These are phyloP conservation scores for Oryza longistaminata DNA, from an alignment of 176 grass and related monocot species.

Conservation along the genomic window DNA sequence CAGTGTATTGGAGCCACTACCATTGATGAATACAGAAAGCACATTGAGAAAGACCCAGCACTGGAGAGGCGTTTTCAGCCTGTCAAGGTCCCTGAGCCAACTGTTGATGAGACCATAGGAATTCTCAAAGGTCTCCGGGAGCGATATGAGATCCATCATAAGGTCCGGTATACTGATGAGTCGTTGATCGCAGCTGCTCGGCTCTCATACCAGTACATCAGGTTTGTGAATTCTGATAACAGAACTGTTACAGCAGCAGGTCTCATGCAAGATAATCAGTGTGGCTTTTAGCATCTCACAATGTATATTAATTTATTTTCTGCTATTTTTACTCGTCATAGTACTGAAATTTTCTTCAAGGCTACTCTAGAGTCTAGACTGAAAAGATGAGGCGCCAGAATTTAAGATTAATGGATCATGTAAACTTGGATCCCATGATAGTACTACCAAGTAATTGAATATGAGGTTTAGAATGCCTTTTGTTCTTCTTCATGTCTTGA, in stretches of 20 bases:
- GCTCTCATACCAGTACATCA: conserved; percentile 91
- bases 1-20: conserved; percentile 96
- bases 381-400: neutral
- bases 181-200: conserved; percentile 71
- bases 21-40: conserved; percentile 90
- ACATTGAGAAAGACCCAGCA: conserved; percentile 94
- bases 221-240: conserved; percentile 36
- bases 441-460: neutral
- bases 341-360: too few species aligned
- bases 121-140: conserved; percentile 84
- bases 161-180: conserved; percentile 86
- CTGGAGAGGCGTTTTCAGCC: conserved; percentile 92
- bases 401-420: too few species aligned
- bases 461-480: neutral
- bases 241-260: too few species aligned
- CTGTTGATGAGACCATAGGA: conserved; percentile 89
- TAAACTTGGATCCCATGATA: neutral
- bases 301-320: neutral
- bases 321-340: neutral
- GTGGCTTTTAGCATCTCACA: neutral
- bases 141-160: conserved; percentile 93
- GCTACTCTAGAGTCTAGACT: too few species aligned
- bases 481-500: neutral
- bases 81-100: conserved; percentile 89
- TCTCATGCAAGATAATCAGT: neutral